Percentiles rank a stretch among this genome's conserved stretches.
phyloP scores from a whole-genome alignment of 1,284 basidiomycete genomes.

The Naganishia liquefaciens region DNA sequence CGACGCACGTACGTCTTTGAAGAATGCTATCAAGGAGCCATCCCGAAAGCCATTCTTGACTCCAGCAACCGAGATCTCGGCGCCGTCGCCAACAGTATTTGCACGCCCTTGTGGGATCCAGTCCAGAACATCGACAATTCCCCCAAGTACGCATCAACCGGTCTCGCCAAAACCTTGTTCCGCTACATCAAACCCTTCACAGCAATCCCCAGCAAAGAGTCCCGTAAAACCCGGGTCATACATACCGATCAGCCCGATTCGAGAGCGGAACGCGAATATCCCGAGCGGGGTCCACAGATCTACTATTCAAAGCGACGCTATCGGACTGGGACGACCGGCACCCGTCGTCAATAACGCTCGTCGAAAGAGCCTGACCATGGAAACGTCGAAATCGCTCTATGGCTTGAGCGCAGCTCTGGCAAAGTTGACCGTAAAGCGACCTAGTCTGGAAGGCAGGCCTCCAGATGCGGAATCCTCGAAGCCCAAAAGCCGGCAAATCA shows the following conservation, averaged over 20 bases:
- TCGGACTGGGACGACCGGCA: background rate
- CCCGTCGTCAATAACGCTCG: conserved; percentile 30
- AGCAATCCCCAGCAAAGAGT: background rate
- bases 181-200: too few species aligned
- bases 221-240: background rate
- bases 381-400: conserved; percentile 45
- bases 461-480: background rate
- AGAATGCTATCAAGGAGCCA: conserved; percentile 12
- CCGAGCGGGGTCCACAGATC: background rate
- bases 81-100: background rate
- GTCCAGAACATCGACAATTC: background rate
- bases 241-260: conserved; percentile 5
- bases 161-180: too few species aligned
- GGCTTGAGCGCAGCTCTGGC: conserved; percentile 47
- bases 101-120: conserved; percentile 14
- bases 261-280: background rate
- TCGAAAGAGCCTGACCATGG: conserved; percentile 42
- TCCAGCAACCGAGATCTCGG: conserved; percentile 2
- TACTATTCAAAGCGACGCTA: background rate
- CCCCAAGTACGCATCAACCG: background rate
- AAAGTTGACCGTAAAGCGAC: conserved; percentile 42
- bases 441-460: conserved; percentile 17
- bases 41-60: background rate
- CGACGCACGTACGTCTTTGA: conserved; percentile 12
- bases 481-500: too few species aligned